phyloP scores from a whole-genome alignment of 192 early-diverging fungal genomes.

The Coemansia sp. region DNA sequence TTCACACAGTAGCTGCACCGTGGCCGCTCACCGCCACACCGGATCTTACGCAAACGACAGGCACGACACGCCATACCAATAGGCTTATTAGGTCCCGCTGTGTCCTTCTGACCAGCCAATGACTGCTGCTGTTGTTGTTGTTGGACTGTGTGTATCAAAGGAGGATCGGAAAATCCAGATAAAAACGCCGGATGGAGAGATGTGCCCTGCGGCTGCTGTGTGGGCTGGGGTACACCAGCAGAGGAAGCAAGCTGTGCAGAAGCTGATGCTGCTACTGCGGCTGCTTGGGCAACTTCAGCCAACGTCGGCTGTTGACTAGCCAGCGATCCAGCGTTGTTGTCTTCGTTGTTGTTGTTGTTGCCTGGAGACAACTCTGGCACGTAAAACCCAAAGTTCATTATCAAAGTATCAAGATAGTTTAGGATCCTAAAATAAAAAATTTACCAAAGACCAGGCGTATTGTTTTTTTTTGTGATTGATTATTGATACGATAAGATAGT shows the following conservation, averaged over 20 bases:
- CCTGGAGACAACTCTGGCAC: slow-evolving; percentile 6
- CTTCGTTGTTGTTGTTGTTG: background rate
- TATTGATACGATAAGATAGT: too few species aligned
- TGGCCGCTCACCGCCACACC: slow-evolving; percentile 52
- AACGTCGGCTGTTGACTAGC: slow-evolving; percentile 7
- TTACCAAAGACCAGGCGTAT: too few species aligned
- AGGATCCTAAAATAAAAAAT: background rate
- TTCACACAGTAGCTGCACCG: slow-evolving; percentile 54
- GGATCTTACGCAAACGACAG: slow-evolving; percentile 52
- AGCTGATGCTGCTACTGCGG: slow-evolving; percentile 1
- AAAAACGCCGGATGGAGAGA: too few species aligned
- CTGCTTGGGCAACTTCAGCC: slow-evolving; percentile 10
- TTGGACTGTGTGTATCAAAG: background rate
- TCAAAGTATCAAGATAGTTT: background rate
- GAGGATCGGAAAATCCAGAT: too few species aligned
- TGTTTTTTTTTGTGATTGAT: too few species aligned
- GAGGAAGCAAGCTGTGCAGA: background rate
- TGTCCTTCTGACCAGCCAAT: background rate
- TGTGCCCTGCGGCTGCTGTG: background rate
- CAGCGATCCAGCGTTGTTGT: background rate
- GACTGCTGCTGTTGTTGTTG: background rate
- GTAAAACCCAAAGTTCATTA: slow-evolving; percentile 14
- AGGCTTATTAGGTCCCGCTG: slow-evolving; percentile 13
- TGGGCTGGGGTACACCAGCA: background rate
- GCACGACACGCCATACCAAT: slow-evolving; percentile 55